Evolutionary conservation across 768 basidiomycete genomes (phyloP), one percentile per base, ranked within the genome.

Genomic region (Infundibulicybe gibba): DNA sequence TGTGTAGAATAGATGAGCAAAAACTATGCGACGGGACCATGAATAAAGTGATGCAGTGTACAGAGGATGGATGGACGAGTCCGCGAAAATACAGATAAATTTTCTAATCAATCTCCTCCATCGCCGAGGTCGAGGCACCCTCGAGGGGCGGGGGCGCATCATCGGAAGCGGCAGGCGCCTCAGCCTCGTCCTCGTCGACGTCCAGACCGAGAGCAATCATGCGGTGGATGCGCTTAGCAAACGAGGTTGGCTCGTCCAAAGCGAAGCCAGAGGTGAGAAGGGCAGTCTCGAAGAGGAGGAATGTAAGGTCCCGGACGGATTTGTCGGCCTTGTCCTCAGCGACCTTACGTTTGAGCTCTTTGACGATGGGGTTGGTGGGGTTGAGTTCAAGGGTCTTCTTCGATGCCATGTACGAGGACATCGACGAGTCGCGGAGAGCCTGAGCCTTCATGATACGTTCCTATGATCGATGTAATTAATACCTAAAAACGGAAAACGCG

Each of bases 381-480:
- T 97, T 97, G 54, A 97, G 81, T 74, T 97, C 95, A 51, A 97
- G 81, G 8, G 94, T 97, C 86, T 97, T 97, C 80, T 94, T 94
- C 50, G 87, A 90, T 21, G 92, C 90, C 95, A 97, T 98, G 80
- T 97, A 97, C 19, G 93, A 95, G 19, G 94, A 97, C 94, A 95
- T 95, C 50, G 89, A 92, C 14, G 91, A 90, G 66, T 95, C 93
- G 53, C 93, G 90, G 47, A 95, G 83, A 25, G 94, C 94, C 71
- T 98, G 94, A 11, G 95, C 94, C 74, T 95, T 95, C 95, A 98
- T 97, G 77, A 97, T 97, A 69, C 94, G 87, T 69, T 94, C 90
- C 83, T 85, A 56, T 37, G 59, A 39, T 41, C 32, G 31, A 15
- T 39, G 53, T 45, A 19, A 34, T 50, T 32, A 49, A 20, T 41